Conservation (phyloP, 1,284 basidiomycete species). For the Schizophyllum commune region DNA sequence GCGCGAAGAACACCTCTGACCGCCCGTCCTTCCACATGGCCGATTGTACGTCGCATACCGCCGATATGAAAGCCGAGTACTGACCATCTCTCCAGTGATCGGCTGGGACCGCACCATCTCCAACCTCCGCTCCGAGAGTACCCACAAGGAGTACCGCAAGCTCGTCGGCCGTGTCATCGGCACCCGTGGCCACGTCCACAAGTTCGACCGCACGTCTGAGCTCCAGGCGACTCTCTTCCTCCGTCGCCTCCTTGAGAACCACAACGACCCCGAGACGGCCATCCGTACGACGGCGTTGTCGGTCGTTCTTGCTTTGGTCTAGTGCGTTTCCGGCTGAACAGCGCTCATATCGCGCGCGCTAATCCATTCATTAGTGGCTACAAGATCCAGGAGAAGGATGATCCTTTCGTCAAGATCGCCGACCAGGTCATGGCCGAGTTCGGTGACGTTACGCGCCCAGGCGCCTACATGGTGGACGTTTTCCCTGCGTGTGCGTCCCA, state of each 20-base stretch:
- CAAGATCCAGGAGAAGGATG: constrained; percentile 29
- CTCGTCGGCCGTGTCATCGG: constrained; percentile 38
- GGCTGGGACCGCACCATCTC: constrained; percentile 24
- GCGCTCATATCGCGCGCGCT: constrained; percentile 42
- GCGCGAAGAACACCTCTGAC: constrained; percentile 29
- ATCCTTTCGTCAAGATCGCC: constrained; percentile 39
- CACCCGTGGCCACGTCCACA: constrained; percentile 21
- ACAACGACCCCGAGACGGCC: constrained; percentile 28
- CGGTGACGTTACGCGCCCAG: constrained; percentile 6
- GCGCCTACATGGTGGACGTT: constrained; percentile 8
- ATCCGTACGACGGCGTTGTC: constrained; percentile 28
- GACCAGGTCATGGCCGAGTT: constrained; percentile 26
- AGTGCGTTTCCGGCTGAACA: constrained; percentile 23
- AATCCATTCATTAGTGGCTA: constrained; percentile 41
- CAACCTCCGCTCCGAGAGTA: constrained; percentile 3
- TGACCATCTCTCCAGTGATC: constrained; percentile 27
- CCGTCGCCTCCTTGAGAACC: constrained; percentile 32
- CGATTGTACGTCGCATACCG: constrained; percentile 28
- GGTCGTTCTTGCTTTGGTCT: constrained; percentile 41
- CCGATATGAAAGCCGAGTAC: constrained; percentile 8
- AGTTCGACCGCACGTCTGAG: constrained; percentile 32
- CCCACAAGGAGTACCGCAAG: constrained; percentile 40
- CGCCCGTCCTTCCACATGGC: constrained; percentile 28
- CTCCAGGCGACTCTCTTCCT: constrained; percentile 39
- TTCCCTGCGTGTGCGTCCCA: constrained; percentile 4